Evolutionary conservation across 1,284 basidiomycete genomes (phyloP).

Genomic region (Anthracocystis setariae): DNA sequence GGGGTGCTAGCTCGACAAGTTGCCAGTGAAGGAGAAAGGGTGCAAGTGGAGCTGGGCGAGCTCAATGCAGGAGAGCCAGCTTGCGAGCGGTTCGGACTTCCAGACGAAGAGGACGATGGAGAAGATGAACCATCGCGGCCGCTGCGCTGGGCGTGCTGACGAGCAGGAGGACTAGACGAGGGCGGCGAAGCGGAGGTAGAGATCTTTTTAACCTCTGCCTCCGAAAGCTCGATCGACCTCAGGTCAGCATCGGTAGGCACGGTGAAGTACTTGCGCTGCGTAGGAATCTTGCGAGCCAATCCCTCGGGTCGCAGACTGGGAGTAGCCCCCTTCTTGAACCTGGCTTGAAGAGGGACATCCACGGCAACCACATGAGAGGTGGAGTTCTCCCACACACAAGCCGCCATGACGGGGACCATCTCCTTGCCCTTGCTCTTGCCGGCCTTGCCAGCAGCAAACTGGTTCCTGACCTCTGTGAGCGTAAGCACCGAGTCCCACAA

Average conservation of each 20-base stretch:
- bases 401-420: slow-evolving; percentile 52
- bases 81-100: slow-evolving; percentile 4
- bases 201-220: slow-evolving; percentile 29
- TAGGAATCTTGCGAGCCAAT: slow-evolving; percentile 35
- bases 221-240: slow-evolving; percentile 36
- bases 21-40: slow-evolving; percentile 12
- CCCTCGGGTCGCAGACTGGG: slow-evolving; percentile 29
- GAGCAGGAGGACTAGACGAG: background rate
- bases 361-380: slow-evolving; percentile 38
- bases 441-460: slow-evolving; percentile 7
- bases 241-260: slow-evolving; percentile 48
- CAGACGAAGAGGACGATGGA: background rate
- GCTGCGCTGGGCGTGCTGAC: background rate
- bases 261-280: slow-evolving; percentile 39
- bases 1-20: slow-evolving; percentile 9
- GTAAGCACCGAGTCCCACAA: slow-evolving; percentile 45
- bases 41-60: slow-evolving; percentile 1
- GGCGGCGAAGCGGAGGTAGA: background rate
- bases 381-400: slow-evolving; percentile 56
- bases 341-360: slow-evolving; percentile 43
- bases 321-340: slow-evolving; percentile 33
- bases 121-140: slow-evolving; percentile 1
- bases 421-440: slow-evolving; percentile 34
- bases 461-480: slow-evolving; percentile 31
- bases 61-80: slow-evolving; percentile 12